Evolutionary conservation across 495 filamentous ascomycete species (phyloP), one percentile per base, ranked within the genome.

Genomic region (Cercophora samala): DNA sequence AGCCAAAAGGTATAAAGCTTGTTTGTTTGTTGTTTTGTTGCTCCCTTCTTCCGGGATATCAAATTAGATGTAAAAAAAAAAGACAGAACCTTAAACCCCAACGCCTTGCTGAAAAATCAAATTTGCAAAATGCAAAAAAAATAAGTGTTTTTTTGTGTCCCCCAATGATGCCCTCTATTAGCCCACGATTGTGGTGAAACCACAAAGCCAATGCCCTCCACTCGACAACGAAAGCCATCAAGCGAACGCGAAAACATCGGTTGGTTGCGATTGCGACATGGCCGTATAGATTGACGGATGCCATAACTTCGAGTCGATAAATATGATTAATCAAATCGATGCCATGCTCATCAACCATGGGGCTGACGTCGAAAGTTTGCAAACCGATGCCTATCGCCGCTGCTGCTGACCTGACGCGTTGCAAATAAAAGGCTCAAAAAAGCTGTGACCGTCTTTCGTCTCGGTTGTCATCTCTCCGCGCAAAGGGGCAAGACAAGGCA

Each of bases 81-180:
- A 70, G 54, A 3, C 24, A 54, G 42, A 60, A 68, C 37, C 37
- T 46, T 56, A 56, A 19, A 1, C 71, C 68, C 71, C 64, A 73
- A 70, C 71, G 68, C 71, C 71, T 62, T 73, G 71, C 71, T 73
- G 66, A 65, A 68, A 65, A 72, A 72, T 69, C 22, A n/a, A 62
- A 29, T 37, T 62, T 67, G 67, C 65, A 68, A 69, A 64, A 22
- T 54, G n/a, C 65, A 58, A 61, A 58, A 51, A 1, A 53, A 29
- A 55, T 29, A 29, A 18, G 23, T 58, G 23, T 58, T 24, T 24
- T 22, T 21, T 18, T 58, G 37, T 46, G 37, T 58, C 54, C 54
- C 54, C 54, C 54, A 13, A 21, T 46, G 37, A 46, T 46, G 37
- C 37, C 37, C 37, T 46, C 37, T 46, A 2, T 46, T 46, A 17